Base-by-base conservation (phyloP, 202 grass and related monocot genomes). In the Carex arenaria region DNA sequence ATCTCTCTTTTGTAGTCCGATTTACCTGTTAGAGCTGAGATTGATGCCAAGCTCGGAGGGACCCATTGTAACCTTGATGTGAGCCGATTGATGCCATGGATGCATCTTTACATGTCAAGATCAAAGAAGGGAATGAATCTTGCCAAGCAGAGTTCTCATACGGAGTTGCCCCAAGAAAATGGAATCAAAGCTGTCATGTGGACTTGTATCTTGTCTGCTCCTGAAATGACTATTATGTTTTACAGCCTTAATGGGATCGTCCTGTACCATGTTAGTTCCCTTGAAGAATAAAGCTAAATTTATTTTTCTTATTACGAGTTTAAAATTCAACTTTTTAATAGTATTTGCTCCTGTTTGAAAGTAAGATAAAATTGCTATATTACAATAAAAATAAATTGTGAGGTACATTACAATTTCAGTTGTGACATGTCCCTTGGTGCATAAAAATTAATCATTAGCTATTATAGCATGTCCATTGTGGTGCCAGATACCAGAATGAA, bases 201-300 rank as follows among this genome's bases (percentile, higher is more conserved):
- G 93, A 99, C 88, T 78, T 95, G 91, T 85, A 89, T 61, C 14
- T 81, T 99, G 9, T 93, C 96, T 85, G 93, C 93, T 43, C 93
- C 96, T 32, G 93, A 95, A 88, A 96, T 93, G 86, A 89, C 86
- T 87, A 63, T 96, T 26, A 89, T 95, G 91, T 84, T 99, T 76
- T 91, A 99, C 88, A 90, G 65, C 82, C 74, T 89, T 82, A 84
- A 90, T 90, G 96, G 93, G 72, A 84, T 69, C 57, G 86, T 85
- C 40, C 86, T 94, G 31, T 99, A 93, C 84, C 96, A 99, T 92
- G 96, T 99, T 89, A 99, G 96, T 92, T 95, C 45, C 86, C 81
- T 86, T 61, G 79, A 34, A 54, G 64, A 69, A 53, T 83, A 61
- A 84, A 42, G 52, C 77, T 71, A 31, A 64, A 36, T 32, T 80